phyloP scores from a whole-genome alignment of 768 basidiomycete species.

The Trametes coccinea region DNA sequence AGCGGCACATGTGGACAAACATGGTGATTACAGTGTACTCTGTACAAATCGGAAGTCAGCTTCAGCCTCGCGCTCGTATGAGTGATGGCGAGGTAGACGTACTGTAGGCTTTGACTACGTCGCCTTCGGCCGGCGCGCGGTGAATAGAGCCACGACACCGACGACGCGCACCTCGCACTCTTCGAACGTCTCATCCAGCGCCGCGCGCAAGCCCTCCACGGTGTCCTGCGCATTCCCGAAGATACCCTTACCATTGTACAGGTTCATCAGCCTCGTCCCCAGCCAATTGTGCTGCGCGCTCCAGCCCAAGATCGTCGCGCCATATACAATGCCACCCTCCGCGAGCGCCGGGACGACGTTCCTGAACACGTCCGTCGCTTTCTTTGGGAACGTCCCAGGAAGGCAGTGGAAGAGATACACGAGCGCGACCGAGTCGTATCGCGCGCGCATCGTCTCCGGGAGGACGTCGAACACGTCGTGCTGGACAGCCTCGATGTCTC shows the following conservation, averaged over 20 bases:
- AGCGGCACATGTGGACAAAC: no score
- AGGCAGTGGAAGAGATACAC: conserved; percentile 26
- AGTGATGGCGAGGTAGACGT: no score
- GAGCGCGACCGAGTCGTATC: conserved; percentile 21
- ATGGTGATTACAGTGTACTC: no score
- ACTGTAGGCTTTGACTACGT: background rate
- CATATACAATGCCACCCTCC: conserved; percentile 20
- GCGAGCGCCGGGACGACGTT: conserved; percentile 3
- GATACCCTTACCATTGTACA: conserved; percentile 17
- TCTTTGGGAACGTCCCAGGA: conserved; percentile 15
- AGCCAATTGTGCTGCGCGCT: conserved; percentile 17
- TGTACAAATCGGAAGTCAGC: no score
- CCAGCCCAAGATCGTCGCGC: conserved; percentile 21
- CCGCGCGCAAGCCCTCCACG: conserved; percentile 11
- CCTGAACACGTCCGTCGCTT: conserved; percentile 14
- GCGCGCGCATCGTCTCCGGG: conserved; percentile 6
- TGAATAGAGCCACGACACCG: conserved; percentile 19
- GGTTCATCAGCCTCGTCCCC: conserved; percentile 4
- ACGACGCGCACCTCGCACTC: conserved; percentile 17
- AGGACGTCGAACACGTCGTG: conserved; percentile 19
- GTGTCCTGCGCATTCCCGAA: conserved; percentile 14
- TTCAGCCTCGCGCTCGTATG: no score
- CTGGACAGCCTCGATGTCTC: conserved; percentile 1
- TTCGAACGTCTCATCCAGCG: conserved; percentile 16
- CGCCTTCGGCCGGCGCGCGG: conserved; percentile 7